Conservation (phyloP, 1,284 basidiomycete species). For the Caloboletus inedulis region DNA sequence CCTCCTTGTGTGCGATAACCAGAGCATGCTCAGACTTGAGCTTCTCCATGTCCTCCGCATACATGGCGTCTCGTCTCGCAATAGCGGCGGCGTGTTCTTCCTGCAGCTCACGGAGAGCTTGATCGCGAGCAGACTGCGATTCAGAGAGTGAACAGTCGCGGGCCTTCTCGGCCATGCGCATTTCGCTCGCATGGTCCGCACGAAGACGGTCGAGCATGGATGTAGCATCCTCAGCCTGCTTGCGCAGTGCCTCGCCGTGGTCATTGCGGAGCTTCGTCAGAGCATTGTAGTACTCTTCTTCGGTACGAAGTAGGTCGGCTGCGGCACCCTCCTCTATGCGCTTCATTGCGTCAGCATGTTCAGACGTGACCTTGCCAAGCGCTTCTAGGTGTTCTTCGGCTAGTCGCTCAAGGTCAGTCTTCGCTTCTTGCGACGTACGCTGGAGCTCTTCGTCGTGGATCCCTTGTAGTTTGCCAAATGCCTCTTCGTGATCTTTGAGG, state of each 20-base stretch:
- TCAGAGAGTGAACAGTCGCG: slow-evolving; percentile 69
- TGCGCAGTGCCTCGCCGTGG: slow-evolving; percentile 61
- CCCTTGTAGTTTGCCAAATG: slow-evolving; percentile 47
- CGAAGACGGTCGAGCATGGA: slow-evolving; percentile 61
- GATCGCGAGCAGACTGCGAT: slow-evolving; percentile 62
- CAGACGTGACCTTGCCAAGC: slow-evolving; percentile 47
- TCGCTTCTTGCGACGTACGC: slow-evolving; percentile 47
- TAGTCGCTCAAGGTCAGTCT: slow-evolving; percentile 43
- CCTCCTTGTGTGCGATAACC: slow-evolving; percentile 51
- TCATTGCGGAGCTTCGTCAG: slow-evolving; percentile 68
- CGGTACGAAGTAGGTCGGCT: slow-evolving; percentile 57
- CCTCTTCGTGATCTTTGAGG: slow-evolving; percentile 50
- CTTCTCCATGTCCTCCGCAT: slow-evolving; percentile 58
- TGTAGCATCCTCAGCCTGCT: slow-evolving; percentile 56
- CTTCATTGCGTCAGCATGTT: slow-evolving; percentile 55
- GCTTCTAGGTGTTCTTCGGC: slow-evolving; percentile 51
- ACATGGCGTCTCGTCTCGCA: slow-evolving; percentile 59
- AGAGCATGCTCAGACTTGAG: slow-evolving; percentile 60
- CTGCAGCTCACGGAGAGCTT: slow-evolving; percentile 59
- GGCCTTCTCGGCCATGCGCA: slow-evolving; percentile 70
- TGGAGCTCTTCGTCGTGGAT: slow-evolving; percentile 49
- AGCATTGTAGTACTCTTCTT: slow-evolving; percentile 77
- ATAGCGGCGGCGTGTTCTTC: slow-evolving; percentile 66
- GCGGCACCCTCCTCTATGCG: slow-evolving; percentile 58
- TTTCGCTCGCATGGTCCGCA: slow-evolving; percentile 65